A percentile compares a stretch with the other conserved stretches of the same genome.
These are phyloP conservation scores for Porcisia hertigi DNA, from an alignment of 208 protist species.

Conservation along the genomic window DNA sequence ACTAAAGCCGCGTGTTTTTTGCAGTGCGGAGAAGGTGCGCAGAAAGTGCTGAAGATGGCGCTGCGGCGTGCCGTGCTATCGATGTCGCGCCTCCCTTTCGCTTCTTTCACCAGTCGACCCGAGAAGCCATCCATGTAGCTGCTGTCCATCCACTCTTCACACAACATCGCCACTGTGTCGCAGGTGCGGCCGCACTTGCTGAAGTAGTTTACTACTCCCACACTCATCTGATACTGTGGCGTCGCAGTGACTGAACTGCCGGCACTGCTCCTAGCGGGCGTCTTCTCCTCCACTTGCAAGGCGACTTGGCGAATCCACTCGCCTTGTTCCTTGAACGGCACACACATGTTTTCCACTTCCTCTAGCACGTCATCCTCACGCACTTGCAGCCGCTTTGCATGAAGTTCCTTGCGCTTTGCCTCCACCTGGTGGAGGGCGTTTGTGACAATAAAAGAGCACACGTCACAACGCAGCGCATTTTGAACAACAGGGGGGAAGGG, in stretches of 20 bases:
- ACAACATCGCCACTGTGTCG: slow-evolving; percentile 51
- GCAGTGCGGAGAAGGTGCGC: slow-evolving; percentile 18
- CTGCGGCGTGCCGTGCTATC: slow-evolving; percentile 5
- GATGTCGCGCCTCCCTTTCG: slow-evolving; percentile 10
- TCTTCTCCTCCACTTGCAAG: slow-evolving; percentile 28
- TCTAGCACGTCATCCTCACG: slow-evolving; percentile 71
- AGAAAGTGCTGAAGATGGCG: slow-evolving; percentile 14
- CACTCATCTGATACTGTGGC: slow-evolving; percentile 12
- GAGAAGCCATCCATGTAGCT: slow-evolving; percentile 40
- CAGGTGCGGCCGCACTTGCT: slow-evolving; percentile 71
- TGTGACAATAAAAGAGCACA: slow-evolving; percentile 47
- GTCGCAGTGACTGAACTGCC: background rate
- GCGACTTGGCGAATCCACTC: slow-evolving; percentile 69
- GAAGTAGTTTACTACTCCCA: slow-evolving; percentile 33
- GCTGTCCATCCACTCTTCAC: slow-evolving; percentile 55
- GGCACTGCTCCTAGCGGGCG: background rate
- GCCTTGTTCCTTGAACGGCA: slow-evolving; percentile 61
- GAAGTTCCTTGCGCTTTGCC: slow-evolving; percentile 19
- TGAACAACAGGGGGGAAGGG: slow-evolving; percentile 48
- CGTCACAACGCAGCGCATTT: slow-evolving; percentile 59
- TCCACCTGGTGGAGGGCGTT: slow-evolving; percentile 47
- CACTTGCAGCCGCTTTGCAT: slow-evolving; percentile 39
- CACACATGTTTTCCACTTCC: slow-evolving; percentile 70
- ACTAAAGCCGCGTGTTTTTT: slow-evolving; percentile 11
- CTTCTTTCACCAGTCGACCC: slow-evolving; percentile 21